Evolutionary conservation across 495 filamentous ascomycete genomes (phyloP), one percentile per base, ranked within the genome.

Genomic region (Cercophora scortea): DNA sequence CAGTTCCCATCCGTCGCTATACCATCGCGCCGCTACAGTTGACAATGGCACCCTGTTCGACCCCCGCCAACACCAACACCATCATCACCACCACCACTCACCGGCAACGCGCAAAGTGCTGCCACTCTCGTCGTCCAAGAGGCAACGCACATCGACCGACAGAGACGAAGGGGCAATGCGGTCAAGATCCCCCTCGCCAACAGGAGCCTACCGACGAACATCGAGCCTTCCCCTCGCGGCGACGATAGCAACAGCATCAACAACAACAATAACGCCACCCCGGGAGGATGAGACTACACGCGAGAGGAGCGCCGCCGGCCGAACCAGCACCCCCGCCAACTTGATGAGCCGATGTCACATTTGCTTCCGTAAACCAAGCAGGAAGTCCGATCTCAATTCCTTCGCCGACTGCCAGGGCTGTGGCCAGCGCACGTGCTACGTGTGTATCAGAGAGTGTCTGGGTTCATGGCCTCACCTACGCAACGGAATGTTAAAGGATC

Each of bases 381-480:
- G 69, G 63, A 76, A 71, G 49, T 65, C 70, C 38, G 71, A 77
- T 53, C 70, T 76, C 39, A 73, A 77, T 52, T 69, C 65, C 33
- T 77, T 70, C 50, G 67, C 71, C 42, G 65, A 75, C 51, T 77
- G 74, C 50, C 61, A 67, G 49, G 73, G 68, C 6, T 77, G 74
- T 50, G 67, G 69, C n/a, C 65, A 71, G 35, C 62, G 73, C 1
- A 70, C 73, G 0, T 77, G 74, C 47, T 76, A 65, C 54, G 59
- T 77, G 32, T 77, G 74, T 60, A 68, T 77, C 13, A 61, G 74
- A 7, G 67, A 73, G 50, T 77, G 74, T 47, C 66, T 67, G 19
- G 70, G 66, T 17, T 75, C 69, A 70, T 49, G 61, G 3, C 54
- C 58, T 1, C 15, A 39, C 46, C 36, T 42, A 3, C 11, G 11